Percentiles rank a stretch among this genome's conserved stretches.
Conservation (phyloP, 1,284 basidiomycete genomes). For the Ganoderma lingzhi region DNA sequence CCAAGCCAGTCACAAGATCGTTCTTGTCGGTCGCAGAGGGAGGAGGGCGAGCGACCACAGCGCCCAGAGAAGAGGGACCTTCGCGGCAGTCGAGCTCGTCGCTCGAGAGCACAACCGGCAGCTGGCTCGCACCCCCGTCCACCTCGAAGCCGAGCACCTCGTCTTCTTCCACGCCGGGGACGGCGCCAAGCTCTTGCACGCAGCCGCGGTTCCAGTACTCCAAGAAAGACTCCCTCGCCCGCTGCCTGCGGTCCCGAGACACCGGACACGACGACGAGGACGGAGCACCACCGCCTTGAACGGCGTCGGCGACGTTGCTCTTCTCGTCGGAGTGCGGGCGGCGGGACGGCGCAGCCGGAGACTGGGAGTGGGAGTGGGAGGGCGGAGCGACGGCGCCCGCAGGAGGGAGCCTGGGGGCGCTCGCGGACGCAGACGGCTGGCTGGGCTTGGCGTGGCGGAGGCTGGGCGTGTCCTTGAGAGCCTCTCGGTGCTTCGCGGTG, state of each 20-base stretch:
- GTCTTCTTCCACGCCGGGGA: neutral
- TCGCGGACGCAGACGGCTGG: too few species aligned
- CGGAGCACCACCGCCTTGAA: slow-evolving; percentile 1
- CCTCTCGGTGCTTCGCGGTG: too few species aligned
- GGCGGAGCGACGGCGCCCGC: too few species aligned
- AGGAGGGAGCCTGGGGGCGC: too few species aligned
- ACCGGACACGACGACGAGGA: neutral
- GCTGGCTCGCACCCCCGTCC: too few species aligned
- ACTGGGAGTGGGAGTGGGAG: neutral
- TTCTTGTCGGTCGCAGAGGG: neutral
- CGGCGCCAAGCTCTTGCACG: neutral
- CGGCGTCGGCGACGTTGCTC: neutral
- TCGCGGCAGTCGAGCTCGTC: neutral
- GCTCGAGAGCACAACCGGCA: too few species aligned
- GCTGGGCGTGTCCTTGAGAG: too few species aligned
- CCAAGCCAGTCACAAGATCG: neutral
- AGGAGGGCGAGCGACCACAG: neutral
- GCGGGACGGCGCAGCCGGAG: neutral
- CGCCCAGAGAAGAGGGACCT: neutral
- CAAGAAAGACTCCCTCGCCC: too few species aligned
- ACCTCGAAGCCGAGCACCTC: neutral
- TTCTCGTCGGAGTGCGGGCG: neutral
- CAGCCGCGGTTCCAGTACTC: too few species aligned
- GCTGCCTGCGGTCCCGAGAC: neutral
- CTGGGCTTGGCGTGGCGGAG: too few species aligned